Evolutionary conservation across 371 early-diverging fungal species (phyloP).

Genomic region (Mortierella sp.): DNA sequence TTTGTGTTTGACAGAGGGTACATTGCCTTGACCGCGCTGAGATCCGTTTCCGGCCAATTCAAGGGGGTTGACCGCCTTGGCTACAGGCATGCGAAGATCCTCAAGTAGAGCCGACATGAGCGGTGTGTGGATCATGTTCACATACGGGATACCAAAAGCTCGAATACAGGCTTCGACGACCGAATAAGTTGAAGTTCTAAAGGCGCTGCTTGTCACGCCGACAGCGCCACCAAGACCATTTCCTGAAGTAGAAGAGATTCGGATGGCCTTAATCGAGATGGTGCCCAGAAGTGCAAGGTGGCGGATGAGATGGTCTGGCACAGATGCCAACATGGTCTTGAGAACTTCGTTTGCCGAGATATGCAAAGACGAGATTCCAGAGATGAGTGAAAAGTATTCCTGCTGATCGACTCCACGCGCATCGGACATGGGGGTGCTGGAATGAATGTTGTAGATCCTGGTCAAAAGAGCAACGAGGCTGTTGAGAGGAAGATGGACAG

Average conservation of each 20-base stretch:
- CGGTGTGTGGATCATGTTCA: slow-evolving; percentile 43
- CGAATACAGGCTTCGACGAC: slow-evolving; percentile 43
- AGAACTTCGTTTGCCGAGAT: slow-evolving; percentile 28
- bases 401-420: slow-evolving; percentile 45
- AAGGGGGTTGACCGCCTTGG: slow-evolving; percentile 36
- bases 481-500: slow-evolving; percentile 49
- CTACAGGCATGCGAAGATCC: slow-evolving; percentile 45
- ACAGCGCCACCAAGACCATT: slow-evolving; percentile 4
- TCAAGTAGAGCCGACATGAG: slow-evolving; percentile 40
- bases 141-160: slow-evolving; percentile 48
- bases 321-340: slow-evolving; percentile 37
- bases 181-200: slow-evolving; percentile 41
- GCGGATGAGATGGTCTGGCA: slow-evolving; percentile 44
- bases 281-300: slow-evolving; percentile 43
- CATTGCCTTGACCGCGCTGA: slow-evolving; percentile 31
- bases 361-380: slow-evolving; percentile 34
- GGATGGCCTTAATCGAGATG: slow-evolving; percentile 39
- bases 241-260: slow-evolving; percentile 16
- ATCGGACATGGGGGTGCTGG: slow-evolving; percentile 44
- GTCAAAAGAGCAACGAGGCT: slow-evolving; percentile 47
- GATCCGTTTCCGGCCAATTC: slow-evolving; percentile 35
- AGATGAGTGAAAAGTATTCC: slow-evolving; percentile 42
- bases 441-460: slow-evolving; percentile 32
- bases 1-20: slow-evolving; percentile 44
- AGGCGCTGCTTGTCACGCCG: slow-evolving; percentile 4